Base-by-base conservation (phyloP, 768 basidiomycete genomes). In the Lactifluus rugatus region DNA sequence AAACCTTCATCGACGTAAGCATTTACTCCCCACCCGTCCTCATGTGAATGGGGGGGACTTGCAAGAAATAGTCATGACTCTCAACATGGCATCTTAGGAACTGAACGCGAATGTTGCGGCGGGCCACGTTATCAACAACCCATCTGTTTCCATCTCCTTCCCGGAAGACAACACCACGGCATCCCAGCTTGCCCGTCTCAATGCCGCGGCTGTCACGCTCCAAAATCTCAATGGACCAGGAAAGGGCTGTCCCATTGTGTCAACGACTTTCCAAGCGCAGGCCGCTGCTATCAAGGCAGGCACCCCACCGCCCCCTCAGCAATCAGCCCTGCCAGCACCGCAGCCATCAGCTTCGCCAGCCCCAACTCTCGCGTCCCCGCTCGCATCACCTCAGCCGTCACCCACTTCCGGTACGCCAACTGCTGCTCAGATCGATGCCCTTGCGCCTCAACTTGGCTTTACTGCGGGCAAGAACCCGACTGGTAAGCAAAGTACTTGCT, bases 151-250 rank as follows among this genome's bases (percentile, higher is more conserved):
- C 5, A 25, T 79, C 14, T 66, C 70, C 50, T 80, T 79, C 70
- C 79, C 78, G 13, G 71, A 68, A 0, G 78, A 78, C 54, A 66
- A 68, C 58, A 73, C 71, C 41, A 69, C 63, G 28, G 69, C 65
- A 1, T 73, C 74, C 21, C 74, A 77, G 65, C 67, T 62, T 45
- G 73, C 73, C 37, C 72, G 75, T 23, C 71, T 89, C 55, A 74
- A 79, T 54, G 78, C 84, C 31, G 75, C 81, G 2, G 64, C 80
- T 2, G 77, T 84, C 25, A 85, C 87, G 0, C 73, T 89, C 19
- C 87, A 89, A 72, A 89, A 89, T 70, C 68, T 89, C 42, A 72
- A 77, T 54, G 87, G 85, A 0, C 74, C 83, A 0, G 87, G 85
- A 44, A 68, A 73, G 4, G 87, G 85, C 6, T 87, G 84, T 67